Base-by-base conservation (phyloP, 2,329 filamentous ascomycete species). In the Cladosporium sphaerospermum region DNA sequence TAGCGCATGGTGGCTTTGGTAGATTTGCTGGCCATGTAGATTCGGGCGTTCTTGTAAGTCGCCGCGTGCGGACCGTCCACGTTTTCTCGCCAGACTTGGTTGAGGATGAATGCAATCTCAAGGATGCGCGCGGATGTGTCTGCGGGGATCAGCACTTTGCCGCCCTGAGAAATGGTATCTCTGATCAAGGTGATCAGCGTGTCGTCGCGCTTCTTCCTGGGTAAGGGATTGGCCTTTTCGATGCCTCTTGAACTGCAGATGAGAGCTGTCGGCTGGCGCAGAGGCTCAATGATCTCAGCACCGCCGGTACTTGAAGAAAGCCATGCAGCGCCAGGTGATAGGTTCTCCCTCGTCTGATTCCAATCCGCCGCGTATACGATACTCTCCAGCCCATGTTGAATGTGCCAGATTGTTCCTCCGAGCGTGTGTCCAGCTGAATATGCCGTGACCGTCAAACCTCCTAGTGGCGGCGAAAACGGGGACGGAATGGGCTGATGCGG, bases 311-410 rank as follows among this genome's bases (percentile, higher is more conserved):
- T 84, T 5, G 89, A 88, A 43, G 89, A 89, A 40, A 99, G 78
- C 89, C 93, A 97, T 23, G 92, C 90, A 18, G 93, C 93, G 57
- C 92, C 92, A 0, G 92, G 85, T 55, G 96, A 84, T 13, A 97
- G 90, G 71, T 96, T 95, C 68, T 99, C 93, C 61, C 89, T 83
- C n/a, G 88, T 89, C 71, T 96, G 91, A 63, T 96, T 96, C 93
- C 93, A 99, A 66, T 97, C 92, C 14, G 96, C 89, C 0, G 93
- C 92, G 64, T 99, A 97, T 1, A 99, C 91, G 40, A 99, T 92
- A 1, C 91, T 96, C 69, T 99, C 93, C 66, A 96, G 80, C 0
- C 91, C 90, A 73, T 97, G 90, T 64, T 97, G 92, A 59, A 99
- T 91, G 65, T 97, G 92, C 93, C 93, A 99, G 75, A 99, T 96